Percentiles rank a stretch among this genome's conserved stretches.
These are phyloP conservation scores for Beta corolliflora DNA, from an alignment of 179 eudicot genomes.

Conservation along the genomic window DNA sequence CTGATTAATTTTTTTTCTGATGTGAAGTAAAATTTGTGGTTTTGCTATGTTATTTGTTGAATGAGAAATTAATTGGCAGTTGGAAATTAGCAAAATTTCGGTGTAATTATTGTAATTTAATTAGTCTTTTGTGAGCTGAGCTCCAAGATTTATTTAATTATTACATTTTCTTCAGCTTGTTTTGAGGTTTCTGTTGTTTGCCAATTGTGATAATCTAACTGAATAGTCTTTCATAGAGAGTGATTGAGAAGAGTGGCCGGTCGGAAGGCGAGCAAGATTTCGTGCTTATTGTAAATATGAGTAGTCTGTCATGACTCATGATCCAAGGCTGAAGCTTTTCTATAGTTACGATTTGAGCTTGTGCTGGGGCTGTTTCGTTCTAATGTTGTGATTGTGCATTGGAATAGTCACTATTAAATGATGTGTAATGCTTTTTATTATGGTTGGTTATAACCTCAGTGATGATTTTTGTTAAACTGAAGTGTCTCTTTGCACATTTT, in stretches of 20 bases:
- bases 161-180: not conserved
- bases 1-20: not conserved
- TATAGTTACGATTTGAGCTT: not conserved
- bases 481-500: not conserved
- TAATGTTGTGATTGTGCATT: not conserved
- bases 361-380: not conserved
- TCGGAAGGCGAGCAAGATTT: no score
- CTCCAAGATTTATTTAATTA: not conserved
- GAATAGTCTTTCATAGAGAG: no score
- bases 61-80: not conserved
- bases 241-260: no score
- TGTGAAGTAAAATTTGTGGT: not conserved
- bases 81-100: not conserved
- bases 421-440: not conserved
- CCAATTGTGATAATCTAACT: not conserved
- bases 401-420: not conserved
- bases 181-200: not conserved
- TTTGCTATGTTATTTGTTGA: not conserved
- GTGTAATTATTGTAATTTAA: not conserved
- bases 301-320: no score
- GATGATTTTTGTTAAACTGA: not conserved
- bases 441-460: not conserved
- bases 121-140: not conserved
- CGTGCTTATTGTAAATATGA: no score
- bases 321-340: not conserved